These are phyloP conservation scores for Vitis labrusca DNA, from an alignment of 164 flowering plant genomes.

Conservation along the genomic window DNA sequence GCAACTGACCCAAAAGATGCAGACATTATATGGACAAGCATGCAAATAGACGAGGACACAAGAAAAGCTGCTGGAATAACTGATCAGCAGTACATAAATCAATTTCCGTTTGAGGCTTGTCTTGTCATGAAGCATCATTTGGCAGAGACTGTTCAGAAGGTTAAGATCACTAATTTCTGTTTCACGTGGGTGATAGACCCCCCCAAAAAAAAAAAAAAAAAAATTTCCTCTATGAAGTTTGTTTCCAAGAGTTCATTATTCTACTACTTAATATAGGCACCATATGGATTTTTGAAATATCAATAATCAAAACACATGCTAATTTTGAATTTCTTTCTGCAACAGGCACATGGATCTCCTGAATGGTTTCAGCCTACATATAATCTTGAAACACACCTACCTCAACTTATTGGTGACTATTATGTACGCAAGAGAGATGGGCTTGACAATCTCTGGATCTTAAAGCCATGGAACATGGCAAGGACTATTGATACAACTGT, in stretches of 20 bases:
- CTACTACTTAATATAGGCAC: no score
- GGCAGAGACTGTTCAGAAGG: slow-evolving; percentile 93
- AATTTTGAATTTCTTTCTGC: neutral
- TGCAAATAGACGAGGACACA: slow-evolving; percentile 83
- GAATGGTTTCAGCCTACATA: slow-evolving; percentile 97
- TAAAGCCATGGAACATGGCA: slow-evolving; percentile 99
- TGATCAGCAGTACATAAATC: slow-evolving; percentile 81
- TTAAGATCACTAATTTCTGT: slow-evolving; percentile 12
- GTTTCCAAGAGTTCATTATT: no score
- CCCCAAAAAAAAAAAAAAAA: no score
- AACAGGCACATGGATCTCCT: slow-evolving; percentile 81
- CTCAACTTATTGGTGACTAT: slow-evolving; percentile 89
- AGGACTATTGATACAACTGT: slow-evolving; percentile 97
- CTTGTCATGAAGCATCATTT: slow-evolving; percentile 99
- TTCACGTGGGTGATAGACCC: neutral
- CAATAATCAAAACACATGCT: neutral
- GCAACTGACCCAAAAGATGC: slow-evolving; percentile 83
- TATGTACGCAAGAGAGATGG: slow-evolving; percentile 62
- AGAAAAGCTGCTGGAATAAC: slow-evolving; percentile 74
- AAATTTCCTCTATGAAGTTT: no score
- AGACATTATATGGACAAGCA: slow-evolving; percentile 90
- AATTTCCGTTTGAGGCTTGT: slow-evolving; percentile 97
- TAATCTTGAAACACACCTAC: slow-evolving; percentile 78
- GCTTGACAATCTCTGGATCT: slow-evolving; percentile 88
- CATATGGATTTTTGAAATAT: neutral